Evolutionary conservation across 345 rosid species (phyloP).

Genomic region (Euphorbia tirucalli): DNA sequence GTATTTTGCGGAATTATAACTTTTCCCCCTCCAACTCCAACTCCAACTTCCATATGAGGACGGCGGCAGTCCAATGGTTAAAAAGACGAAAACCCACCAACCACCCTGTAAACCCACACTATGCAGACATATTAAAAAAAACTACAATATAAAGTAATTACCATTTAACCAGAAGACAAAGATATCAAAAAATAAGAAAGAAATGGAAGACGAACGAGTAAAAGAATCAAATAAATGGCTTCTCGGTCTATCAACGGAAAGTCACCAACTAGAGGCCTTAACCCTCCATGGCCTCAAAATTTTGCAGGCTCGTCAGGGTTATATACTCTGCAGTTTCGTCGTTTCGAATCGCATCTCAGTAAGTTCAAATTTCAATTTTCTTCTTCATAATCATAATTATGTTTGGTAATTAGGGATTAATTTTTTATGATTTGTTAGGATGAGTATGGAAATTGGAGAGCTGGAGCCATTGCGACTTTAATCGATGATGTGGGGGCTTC

Average conservation of each 20-base stretch:
- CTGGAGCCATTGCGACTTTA: conserved; percentile 52
- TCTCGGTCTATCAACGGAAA: conserved; percentile 10
- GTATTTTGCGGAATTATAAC: no score
- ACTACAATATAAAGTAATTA: no score
- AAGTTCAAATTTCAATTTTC: neutral
- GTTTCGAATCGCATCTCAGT: conserved; percentile 32
- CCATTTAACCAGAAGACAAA: no score
- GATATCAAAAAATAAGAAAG: neutral
- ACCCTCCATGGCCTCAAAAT: conserved; percentile 25
- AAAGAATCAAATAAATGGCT: conserved; percentile 19
- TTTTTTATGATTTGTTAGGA: conserved; percentile 29
- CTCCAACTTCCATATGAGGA: no score
- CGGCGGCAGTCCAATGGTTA: no score
- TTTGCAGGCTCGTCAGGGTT: conserved; percentile 28
- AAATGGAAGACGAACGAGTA: conserved; percentile 18
- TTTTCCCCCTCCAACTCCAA: no score
- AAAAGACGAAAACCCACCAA: no score
- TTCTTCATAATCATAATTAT: no score
- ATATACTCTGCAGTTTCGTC: conserved; percentile 35
- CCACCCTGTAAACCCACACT: no score
- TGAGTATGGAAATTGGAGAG: conserved; percentile 43
- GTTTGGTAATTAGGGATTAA: neutral
- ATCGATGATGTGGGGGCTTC: conserved; percentile 50
- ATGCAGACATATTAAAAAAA: no score
- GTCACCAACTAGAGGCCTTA: conserved; percentile 14